Percentiles rank a stretch among this genome's conserved stretches.
phyloP scores from a whole-genome alignment of 2,329 filamentous ascomycete genomes.

The Thermothelomyces thermophilus region DNA sequence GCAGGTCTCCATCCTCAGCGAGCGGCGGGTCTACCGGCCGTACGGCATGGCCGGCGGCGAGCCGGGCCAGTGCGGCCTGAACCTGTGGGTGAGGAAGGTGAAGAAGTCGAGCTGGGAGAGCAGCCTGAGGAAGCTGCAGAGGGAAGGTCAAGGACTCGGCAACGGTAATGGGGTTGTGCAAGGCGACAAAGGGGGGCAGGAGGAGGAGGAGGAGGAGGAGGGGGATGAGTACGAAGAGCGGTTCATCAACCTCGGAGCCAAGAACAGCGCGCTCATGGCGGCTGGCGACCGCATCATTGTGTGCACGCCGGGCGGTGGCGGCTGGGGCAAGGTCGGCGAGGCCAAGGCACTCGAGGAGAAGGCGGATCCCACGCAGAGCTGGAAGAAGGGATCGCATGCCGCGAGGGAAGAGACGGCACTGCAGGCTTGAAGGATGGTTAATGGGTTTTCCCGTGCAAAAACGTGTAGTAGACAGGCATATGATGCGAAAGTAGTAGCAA shows the following conservation, averaged over 20 bases:
- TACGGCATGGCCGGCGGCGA: constrained; percentile 81
- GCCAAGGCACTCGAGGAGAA: constrained; percentile 44
- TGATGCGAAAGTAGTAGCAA: too few relatives aligned
- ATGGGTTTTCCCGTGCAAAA: too few relatives aligned
- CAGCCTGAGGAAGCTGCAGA: constrained; percentile 35
- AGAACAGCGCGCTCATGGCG: constrained; percentile 73
- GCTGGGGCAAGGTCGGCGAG: constrained; percentile 59
- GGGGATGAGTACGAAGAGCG: constrained; percentile 48
- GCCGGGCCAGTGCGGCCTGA: constrained; percentile 71
- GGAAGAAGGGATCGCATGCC: constrained; percentile 52
- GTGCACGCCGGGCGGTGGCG: constrained; percentile 71
- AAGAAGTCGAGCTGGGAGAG: constrained; percentile 47
- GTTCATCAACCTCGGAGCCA: constrained; percentile 66
- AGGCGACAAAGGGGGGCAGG: constrained; percentile 13
- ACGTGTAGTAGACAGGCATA: too few relatives aligned
- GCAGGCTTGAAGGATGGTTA: constrained; percentile 38
- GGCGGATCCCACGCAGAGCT: constrained; percentile 48
- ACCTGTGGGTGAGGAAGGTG: constrained; percentile 78
- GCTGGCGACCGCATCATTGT: constrained; percentile 73
- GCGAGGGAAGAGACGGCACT: constrained; percentile 52
- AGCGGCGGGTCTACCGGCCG: constrained; percentile 67
- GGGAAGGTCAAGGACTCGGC: constrained; percentile 15
- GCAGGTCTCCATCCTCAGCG: constrained; percentile 71
- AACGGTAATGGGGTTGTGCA: not conserved
- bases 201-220: constrained; percentile 26